Percentiles rank a stretch among this genome's conserved stretches.
Evolutionary conservation across 1,284 basidiomycete species (phyloP).

Genomic region (Rhodotorula glutinis): DNA sequence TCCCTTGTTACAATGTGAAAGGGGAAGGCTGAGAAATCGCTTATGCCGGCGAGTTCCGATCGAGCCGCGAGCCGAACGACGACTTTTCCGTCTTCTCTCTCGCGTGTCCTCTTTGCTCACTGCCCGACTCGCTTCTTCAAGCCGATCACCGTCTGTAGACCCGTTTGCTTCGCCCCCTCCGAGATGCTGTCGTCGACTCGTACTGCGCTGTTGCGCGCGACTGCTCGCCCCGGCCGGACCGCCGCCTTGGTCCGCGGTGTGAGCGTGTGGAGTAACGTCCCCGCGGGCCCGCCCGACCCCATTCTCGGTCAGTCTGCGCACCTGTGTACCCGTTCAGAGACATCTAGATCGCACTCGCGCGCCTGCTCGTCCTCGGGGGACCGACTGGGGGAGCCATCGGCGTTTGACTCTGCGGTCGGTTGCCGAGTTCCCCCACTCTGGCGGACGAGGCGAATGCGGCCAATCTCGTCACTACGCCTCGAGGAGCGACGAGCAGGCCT

Average conservation of each 20-base stretch:
- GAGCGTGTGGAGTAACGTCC: constrained; percentile 78
- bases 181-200: neutral
- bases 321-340: neutral
- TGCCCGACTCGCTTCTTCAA: too few relatives aligned
- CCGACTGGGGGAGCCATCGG: too few relatives aligned
- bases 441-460: neutral
- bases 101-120: neutral
- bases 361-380: too few relatives aligned
- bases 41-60: neutral
- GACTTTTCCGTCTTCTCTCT: too few relatives aligned
- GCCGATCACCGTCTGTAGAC: neutral
- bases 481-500: too few relatives aligned
- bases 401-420: too few relatives aligned
- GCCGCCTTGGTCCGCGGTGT: constrained; percentile 43
- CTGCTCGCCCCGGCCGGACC: constrained; percentile 18
- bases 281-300: constrained; percentile 84
- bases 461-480: too few relatives aligned
- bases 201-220: constrained; percentile 24
- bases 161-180: too few relatives aligned
- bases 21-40: neutral
- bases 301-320: constrained; percentile 70
- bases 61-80: neutral
- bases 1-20: neutral
- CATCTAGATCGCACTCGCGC: too few relatives aligned
- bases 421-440: neutral